Evolutionary conservation across 1,284 basidiomycete species (phyloP).

Genomic region (Naganishia cerealis): DNA sequence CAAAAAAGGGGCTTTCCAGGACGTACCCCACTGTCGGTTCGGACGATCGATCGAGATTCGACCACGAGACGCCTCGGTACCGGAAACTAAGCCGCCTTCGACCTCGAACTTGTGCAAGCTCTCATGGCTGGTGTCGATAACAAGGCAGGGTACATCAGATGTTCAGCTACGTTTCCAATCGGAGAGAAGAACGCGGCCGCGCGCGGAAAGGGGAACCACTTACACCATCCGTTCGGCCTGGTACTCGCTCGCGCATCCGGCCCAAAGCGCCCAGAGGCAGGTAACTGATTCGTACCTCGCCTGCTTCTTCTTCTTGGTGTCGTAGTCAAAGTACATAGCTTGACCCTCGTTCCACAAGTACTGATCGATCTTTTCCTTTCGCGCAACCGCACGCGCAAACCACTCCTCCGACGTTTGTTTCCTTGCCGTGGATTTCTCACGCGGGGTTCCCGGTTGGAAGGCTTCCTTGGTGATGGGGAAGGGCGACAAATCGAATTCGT

Average conservation of each 20-base stretch:
- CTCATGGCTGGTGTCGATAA: constrained; percentile 60
- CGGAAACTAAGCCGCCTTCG: constrained; percentile 90
- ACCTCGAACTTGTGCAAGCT: constrained; percentile 94
- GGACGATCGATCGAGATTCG: constrained; percentile 92
- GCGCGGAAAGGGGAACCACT: constrained; percentile 53
- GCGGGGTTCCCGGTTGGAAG: constrained; percentile 60
- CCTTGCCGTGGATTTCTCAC: constrained; percentile 65
- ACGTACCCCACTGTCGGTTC: constrained; percentile 88
- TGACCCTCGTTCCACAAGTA: constrained; percentile 97
- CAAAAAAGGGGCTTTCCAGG: constrained; percentile 35
- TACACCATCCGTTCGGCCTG: constrained; percentile 91
- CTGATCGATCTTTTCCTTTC: constrained; percentile 82
- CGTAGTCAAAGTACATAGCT: constrained; percentile 94
- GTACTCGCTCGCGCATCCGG: constrained; percentile 89
- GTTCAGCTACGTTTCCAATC: constrained; percentile 1
- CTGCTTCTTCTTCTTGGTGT: constrained; percentile 84
- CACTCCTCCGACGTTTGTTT: constrained; percentile 78
- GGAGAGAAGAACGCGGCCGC: no score
- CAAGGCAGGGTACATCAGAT: neutral
- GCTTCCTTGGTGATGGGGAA: constrained; percentile 81
- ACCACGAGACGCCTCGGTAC: constrained; percentile 93
- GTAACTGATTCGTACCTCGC: constrained; percentile 94
- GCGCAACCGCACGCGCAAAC: constrained; percentile 80
- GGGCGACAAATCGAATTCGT: constrained; percentile 85
- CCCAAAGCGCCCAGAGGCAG: constrained; percentile 94